Evolutionary conservation across 2,329 filamentous ascomycete species (phyloP).

Genomic region (Alternaria postmessia): DNA sequence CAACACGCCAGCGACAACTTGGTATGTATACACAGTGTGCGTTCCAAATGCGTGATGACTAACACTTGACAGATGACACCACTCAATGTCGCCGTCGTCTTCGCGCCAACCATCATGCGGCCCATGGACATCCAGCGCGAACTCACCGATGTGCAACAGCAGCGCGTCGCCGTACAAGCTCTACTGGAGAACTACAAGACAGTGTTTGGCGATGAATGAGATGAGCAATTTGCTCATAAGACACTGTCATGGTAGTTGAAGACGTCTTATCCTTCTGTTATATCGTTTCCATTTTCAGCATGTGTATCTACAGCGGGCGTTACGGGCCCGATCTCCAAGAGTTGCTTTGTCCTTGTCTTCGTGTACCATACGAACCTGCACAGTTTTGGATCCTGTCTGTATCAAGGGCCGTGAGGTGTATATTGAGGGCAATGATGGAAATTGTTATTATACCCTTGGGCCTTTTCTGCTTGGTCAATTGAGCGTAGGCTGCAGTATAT

Average conservation of each 20-base stretch:
- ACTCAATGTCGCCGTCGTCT: conserved; percentile 94
- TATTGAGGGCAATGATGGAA: conserved; percentile 17
- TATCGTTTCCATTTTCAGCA: conserved; percentile 10
- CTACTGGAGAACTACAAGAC: conserved; percentile 87
- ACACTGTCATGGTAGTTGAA: neutral
- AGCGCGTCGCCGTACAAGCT: conserved; percentile 91
- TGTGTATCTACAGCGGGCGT: conserved; percentile 17
- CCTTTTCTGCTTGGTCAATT: conserved; percentile 13
- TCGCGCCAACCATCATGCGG: conserved; percentile 96
- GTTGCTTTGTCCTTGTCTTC: conserved; percentile 10
- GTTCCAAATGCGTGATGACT: conserved; percentile 11
- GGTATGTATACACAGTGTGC: conserved; percentile 60
- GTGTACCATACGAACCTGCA: conserved; percentile 22
- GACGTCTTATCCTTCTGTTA: neutral
- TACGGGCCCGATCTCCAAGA: conserved; percentile 1
- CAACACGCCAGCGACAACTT: conserved; percentile 83
- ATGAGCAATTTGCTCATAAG: neutral
- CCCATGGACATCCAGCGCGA: conserved; percentile 89
- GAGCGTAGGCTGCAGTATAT: conserved; percentile 11
- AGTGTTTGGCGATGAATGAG: conserved; percentile 68
- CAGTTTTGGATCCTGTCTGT: conserved; percentile 19
- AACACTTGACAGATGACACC: conserved; percentile 77
- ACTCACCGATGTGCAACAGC: conserved; percentile 94
- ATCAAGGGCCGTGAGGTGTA: conserved; percentile 23
- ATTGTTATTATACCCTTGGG: conserved; percentile 39